A percentile compares a stretch with the other conserved stretches of the same genome.
Conservation (phyloP, 768 basidiomycete genomes). For the Boletus tomentosulus region DNA sequence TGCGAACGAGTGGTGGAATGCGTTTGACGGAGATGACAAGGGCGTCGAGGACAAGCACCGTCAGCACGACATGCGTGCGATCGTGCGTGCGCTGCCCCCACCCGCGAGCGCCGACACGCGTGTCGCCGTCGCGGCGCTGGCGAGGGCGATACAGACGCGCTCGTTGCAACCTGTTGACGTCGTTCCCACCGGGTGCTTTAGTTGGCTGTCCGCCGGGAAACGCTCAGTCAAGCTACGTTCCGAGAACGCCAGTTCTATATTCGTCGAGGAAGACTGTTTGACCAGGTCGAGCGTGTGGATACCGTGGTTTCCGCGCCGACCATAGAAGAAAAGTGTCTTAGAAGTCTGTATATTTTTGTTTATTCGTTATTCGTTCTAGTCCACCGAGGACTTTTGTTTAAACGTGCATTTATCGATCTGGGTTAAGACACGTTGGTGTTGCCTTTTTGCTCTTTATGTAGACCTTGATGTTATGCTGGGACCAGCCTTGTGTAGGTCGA, state of each 20-base stretch:
- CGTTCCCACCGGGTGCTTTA: conserved; percentile 18
- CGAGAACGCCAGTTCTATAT: not conserved
- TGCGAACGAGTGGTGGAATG: conserved; percentile 22
- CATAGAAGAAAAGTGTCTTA: not conserved
- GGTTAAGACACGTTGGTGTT: not conserved
- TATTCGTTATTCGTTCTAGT: not conserved
- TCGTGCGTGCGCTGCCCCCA: conserved; percentile 23
- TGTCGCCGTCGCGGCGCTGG: conserved; percentile 8
- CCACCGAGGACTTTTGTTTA: not conserved
- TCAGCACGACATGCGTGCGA: conserved; percentile 8
- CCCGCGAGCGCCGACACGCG: not conserved
- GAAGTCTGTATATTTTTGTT: not conserved
- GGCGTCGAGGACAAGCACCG: not conserved
- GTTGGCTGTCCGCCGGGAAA: conserved; percentile 10
- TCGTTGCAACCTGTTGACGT: conserved; percentile 22
- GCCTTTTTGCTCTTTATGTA: not conserved
- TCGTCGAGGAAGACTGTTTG: conserved; percentile 14
- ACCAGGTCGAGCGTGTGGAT: conserved; percentile 15
- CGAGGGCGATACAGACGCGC: conserved; percentile 18
- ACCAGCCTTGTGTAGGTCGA: not conserved
- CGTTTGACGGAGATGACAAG: conserved; percentile 5
- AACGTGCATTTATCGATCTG: not conserved
- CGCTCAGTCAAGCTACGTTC: conserved; percentile 5
- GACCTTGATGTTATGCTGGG: not conserved
- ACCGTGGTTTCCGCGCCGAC: conserved; percentile 4